Evolutionary conservation across 2,329 filamentous ascomycete species (phyloP), one percentile per base, ranked within the genome.

Genomic region (Pseudocercospora fuligena): DNA sequence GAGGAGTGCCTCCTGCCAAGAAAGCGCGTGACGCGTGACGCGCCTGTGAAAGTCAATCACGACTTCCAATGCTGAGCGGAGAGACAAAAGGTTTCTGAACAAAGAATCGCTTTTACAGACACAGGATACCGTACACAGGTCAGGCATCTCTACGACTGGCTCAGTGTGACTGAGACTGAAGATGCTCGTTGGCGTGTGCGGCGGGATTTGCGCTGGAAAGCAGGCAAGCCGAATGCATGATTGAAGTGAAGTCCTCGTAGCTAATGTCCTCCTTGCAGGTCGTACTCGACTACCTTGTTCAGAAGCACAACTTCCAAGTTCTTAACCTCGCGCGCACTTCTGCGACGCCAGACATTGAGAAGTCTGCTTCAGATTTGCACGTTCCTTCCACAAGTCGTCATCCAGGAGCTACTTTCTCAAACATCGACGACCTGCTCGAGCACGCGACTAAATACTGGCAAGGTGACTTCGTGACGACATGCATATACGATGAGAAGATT

Each of bases 371-470:
- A 1, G 73, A 81, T 54, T 72, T 71, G 27, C 75, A 75, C 51
- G 76, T 82, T 3, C 79, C 78, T 11, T 69, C 73, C 9, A 70
- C 74, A 16, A 69, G 69, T 21, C 25, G 36, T 1, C 59, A 59
- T 36, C 49, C 63, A 14, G 64, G 43, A 47, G 66, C 63, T 29
- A 73, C 71, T 12, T 94, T 95, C 76, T 74, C 85, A 21, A 87
- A 85, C 19, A 83, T 90, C 31, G 86, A 90, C 25, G 84, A 85
- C 1, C 86, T 99, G 23, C 84, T 98, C 25, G 90, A 96, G 59
- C 94, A 92, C 75, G 92, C 96, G 65, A 98, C 94, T 3, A 88
- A 88, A 77, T 84, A 88, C 78, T 99, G 95, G 95, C 88, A 87
- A 70, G 86, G 90, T 65, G 88, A 89, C 63, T 99, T 92, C 87